A percentile compares a stretch with the other conserved stretches of the same genome.
phyloP scores from a whole-genome alignment of 2,329 filamentous ascomycete genomes.

The Pyricularia sp. region DNA sequence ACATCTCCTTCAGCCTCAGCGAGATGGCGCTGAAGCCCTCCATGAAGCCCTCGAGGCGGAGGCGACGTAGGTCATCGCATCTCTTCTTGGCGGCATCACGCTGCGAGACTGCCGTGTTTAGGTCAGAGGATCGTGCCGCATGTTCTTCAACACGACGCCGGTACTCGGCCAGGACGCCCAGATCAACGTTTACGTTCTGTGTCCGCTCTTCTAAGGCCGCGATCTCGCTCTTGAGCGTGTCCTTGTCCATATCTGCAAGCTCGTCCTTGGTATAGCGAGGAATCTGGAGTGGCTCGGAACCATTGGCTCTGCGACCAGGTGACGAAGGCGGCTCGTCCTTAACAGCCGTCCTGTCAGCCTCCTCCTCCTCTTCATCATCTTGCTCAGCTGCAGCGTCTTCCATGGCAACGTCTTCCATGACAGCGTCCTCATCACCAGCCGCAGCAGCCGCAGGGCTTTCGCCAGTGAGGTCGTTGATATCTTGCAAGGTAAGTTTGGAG shows the following conservation, averaged over 20 bases:
- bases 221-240: slow-evolving; percentile 47
- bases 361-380: slow-evolving; percentile 12
- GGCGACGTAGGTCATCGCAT: slow-evolving; percentile 78
- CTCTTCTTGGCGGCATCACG: slow-evolving; percentile 85
- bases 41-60: slow-evolving; percentile 95
- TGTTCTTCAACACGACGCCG: slow-evolving; percentile 26
- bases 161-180: slow-evolving; percentile 51
- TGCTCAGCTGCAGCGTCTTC: slow-evolving; percentile 21
- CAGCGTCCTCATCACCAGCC: slow-evolving; percentile 8
- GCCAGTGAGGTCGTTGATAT: slow-evolving; percentile 51
- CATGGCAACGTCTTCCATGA: slow-evolving; percentile 17
- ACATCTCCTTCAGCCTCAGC: slow-evolving; percentile 95
- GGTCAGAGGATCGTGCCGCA: slow-evolving; percentile 52
- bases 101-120: slow-evolving; percentile 61
- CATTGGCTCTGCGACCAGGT: slow-evolving; percentile 12
- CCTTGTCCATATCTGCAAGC: slow-evolving; percentile 52
- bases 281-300: slow-evolving; percentile 31
- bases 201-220: slow-evolving; percentile 55
- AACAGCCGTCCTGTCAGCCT: slow-evolving; percentile 12
- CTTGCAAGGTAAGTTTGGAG: slow-evolving; percentile 69
- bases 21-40: slow-evolving; percentile 93
- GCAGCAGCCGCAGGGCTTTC: slow-evolving; percentile 13
- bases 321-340: slow-evolving; percentile 5
- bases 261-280: slow-evolving; percentile 67
- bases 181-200: slow-evolving; percentile 75